Evolutionary conservation across 331 rosid species (phyloP).

Genomic region (Malus hybrid): DNA sequence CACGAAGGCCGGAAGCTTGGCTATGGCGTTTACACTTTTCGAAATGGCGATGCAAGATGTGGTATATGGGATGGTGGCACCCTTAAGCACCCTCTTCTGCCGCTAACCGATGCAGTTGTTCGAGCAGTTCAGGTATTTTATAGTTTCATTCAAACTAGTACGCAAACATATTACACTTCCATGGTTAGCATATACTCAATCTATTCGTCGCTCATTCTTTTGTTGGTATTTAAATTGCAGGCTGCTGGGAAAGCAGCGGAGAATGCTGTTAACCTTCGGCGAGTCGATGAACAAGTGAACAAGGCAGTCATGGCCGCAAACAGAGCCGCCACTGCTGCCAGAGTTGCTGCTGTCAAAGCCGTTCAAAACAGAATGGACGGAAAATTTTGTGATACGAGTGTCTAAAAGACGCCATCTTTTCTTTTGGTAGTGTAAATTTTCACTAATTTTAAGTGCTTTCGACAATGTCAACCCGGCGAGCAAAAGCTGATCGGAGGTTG

Average conservation of each 20-base stretch:
- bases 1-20: constrained; percentile 97
- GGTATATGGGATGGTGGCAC: constrained; percentile 92
- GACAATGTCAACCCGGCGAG: constrained; percentile 64
- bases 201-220: neutral
- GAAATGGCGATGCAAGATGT: constrained; percentile 61
- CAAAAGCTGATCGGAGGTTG: constrained; percentile 74
- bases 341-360: constrained; percentile 98
- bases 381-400: constrained; percentile 63
- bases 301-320: constrained; percentile 83
- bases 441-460: constrained; percentile 46
- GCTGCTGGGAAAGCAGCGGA: constrained; percentile 76
- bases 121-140: constrained; percentile 67
- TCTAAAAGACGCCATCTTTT: constrained; percentile 22
- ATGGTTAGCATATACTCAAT: neutral
- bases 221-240: constrained; percentile 27
- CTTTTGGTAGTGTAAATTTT: constrained; percentile 50
- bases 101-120: constrained; percentile 38
- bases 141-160: neutral
- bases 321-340: constrained; percentile 85
- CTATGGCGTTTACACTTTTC: constrained; percentile 61
- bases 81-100: constrained; percentile 62
- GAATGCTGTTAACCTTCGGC: constrained; percentile 56
- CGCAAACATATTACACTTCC: neutral
- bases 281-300: constrained; percentile 73
- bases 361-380: constrained; percentile 97